Evolutionary conservation across 2,329 filamentous ascomycete genomes (phyloP), one percentile per base, ranked within the genome.

Genomic region (Calycina herbarum): DNA sequence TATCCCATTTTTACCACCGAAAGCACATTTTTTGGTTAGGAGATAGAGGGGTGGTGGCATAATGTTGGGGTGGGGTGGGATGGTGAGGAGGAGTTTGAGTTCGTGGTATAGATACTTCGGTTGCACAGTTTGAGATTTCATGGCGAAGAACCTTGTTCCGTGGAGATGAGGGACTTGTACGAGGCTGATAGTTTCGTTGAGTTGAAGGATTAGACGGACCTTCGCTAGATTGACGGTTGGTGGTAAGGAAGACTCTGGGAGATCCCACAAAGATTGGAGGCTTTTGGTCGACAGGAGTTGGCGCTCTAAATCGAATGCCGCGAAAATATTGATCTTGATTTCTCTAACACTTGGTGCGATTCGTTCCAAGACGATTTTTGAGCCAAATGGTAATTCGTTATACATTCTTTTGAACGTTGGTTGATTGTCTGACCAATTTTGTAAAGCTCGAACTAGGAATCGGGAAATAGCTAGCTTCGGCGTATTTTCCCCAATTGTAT

Each of bases 61-160:
- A 64, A 88, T 76, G 72, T 85, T 83, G 1, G 78, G 77, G 70
- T 89, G 85, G 2, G 81, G 78, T 33, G 80, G 77, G 57, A 87
- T 79, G 33, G 75, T 79, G 62, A 87, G 81, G 1, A 89, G 80
- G 29, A 82, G 80, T 63, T 82, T 82, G 20, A 89, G 78, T 74
- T 89, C 86, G 69, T 87, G 84, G 72, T 88, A 88, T 45, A 89
- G 77, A 71, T 84, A 88, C 71, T 87, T 87, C 66, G 83, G 80
- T 68, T 81, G 82, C 74, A 83, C 85, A 2, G 82, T 83, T 54
- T 87, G 73, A 2, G 84, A 83, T 73, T 89, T 89, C 75, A 89
- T 81, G 64, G 87, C 82, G 78, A 81, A 83, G 2, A 78, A 73
- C 59, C 76, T 71, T 6, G 75, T 77, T 24, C 76, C 24, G 33